Evolutionary conservation across 179 eudicot genomes (phyloP).

Genomic region (Actinidia arguta): DNA sequence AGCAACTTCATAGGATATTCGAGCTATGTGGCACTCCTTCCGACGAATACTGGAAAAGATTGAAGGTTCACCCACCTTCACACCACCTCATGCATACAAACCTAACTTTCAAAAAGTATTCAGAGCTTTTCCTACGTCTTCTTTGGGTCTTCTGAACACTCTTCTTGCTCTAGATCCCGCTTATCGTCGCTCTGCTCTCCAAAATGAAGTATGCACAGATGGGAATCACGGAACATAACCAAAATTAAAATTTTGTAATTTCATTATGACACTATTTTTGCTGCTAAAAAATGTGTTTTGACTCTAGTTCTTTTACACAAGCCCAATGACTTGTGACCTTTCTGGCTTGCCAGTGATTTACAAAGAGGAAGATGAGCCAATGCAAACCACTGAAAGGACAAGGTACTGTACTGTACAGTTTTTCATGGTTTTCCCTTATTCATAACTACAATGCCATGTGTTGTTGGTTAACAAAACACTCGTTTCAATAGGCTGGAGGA

Average conservation of each 20-base stretch:
- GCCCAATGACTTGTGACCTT: conserved; percentile 46
- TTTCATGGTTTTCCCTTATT: too few species aligned
- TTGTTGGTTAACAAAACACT: too few species aligned
- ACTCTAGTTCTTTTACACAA: conserved; percentile 44
- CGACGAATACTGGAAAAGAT: conserved; percentile 53
- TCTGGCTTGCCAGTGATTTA: conserved; percentile 32
- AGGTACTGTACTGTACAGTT: too few species aligned
- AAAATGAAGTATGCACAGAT: conserved; percentile 38
- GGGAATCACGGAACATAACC: too few species aligned
- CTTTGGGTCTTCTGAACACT: conserved; percentile 33
- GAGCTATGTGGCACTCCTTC: conserved; percentile 58
- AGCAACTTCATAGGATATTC: conserved; percentile 55
- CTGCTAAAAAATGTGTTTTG: background rate
- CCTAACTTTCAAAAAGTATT: conserved; percentile 38
- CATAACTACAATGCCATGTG: too few species aligned
- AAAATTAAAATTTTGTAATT: too few species aligned
- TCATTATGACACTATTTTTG: background rate
- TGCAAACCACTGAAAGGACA: conserved; percentile 20
- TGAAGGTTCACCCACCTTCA: conserved; percentile 47
- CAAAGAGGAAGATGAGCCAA: conserved; percentile 36
- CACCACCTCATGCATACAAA: conserved; percentile 42
- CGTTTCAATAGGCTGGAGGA: too few species aligned
- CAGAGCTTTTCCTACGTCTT: conserved; percentile 38
- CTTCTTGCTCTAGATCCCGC: conserved; percentile 47
- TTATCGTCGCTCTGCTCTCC: conserved; percentile 48